Evolutionary conservation across 371 early-diverging fungal species (phyloP).

Genomic region (Nematocida minor): DNA sequence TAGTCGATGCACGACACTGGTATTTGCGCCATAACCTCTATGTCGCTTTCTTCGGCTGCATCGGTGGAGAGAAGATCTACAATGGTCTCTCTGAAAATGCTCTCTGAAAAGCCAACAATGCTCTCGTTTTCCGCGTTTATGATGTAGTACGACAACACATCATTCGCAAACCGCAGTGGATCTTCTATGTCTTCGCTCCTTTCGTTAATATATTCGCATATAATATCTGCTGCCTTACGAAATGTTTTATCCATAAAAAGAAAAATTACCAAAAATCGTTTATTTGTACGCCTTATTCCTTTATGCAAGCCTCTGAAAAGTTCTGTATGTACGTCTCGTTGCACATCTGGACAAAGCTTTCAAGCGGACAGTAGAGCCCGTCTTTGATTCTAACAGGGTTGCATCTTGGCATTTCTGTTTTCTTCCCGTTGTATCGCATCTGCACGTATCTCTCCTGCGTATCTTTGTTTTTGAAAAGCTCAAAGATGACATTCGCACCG

Average conservation of each 20-base stretch:
- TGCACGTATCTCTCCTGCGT: slow-evolving; percentile 42
- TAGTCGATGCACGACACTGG: background rate
- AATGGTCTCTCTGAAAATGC: slow-evolving; percentile 6
- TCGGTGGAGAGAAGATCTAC: slow-evolving; percentile 11
- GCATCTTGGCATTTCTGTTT: slow-evolving; percentile 17
- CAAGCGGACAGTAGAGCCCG: slow-evolving; percentile 15
- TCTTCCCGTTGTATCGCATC: slow-evolving; percentile 38
- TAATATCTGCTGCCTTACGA: slow-evolving; percentile 11
- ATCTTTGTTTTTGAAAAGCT: slow-evolving; percentile 15
- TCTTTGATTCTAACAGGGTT: background rate
- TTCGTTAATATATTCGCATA: background rate
- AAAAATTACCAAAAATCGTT: slow-evolving; percentile 33
- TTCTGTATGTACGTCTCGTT: slow-evolving; percentile 28
- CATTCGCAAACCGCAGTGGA: slow-evolving; percentile 29
- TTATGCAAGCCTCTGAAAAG: slow-evolving; percentile 8
- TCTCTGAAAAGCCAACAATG: slow-evolving; percentile 28
- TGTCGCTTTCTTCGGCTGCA: background rate
- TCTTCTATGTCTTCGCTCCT: background rate
- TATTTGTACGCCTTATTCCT: slow-evolving; percentile 22
- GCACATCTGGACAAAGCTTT: slow-evolving; percentile 40
- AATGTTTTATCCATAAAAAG: slow-evolving; percentile 35
- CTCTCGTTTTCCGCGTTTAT: slow-evolving; percentile 38
- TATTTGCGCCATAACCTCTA: background rate
- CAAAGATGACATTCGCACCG: slow-evolving; percentile 47
- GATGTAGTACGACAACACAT: slow-evolving; percentile 18